Percentiles rank a stretch among this genome's conserved stretches.
Conservation (phyloP, 345 rosid genomes). For the Eucalyptus lansdowneana region DNA sequence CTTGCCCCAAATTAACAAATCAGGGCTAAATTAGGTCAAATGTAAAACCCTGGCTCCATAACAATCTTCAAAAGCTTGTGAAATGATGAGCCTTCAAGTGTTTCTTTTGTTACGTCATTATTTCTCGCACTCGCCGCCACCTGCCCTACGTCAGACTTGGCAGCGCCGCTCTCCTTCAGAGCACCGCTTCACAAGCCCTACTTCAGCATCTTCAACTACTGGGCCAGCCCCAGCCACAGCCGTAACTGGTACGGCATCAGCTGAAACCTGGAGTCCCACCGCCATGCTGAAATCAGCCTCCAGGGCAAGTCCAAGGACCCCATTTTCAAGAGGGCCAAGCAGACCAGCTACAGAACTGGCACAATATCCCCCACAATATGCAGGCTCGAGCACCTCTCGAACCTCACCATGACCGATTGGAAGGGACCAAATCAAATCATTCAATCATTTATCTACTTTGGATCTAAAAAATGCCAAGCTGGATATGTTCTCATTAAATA, state of each 20-base stretch:
- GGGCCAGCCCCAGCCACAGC: conserved; percentile 77
- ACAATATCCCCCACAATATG: conserved; percentile 17
- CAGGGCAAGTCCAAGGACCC: conserved; percentile 35
- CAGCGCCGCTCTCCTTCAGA: conserved; percentile 44
- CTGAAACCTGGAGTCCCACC: conserved; percentile 42
- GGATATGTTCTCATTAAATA: not conserved
- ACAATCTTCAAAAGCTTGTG: not conserved
- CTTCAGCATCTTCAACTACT: conserved; percentile 65
- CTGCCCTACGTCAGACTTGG: conserved; percentile 64
- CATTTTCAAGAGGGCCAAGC: conserved; percentile 5
- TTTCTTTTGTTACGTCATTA: not conserved
- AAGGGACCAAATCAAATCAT: conserved; percentile 3
- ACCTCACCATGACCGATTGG: conserved; percentile 25
- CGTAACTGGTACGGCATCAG: conserved; percentile 72
- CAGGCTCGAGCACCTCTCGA: conserved; percentile 16
- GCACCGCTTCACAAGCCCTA: conserved; percentile 56
- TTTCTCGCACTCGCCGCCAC: conserved; percentile 11
- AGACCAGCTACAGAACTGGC: conserved; percentile 26
- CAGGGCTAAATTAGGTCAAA: not conserved
- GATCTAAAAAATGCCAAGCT: not conserved
- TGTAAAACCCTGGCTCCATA: not conserved
- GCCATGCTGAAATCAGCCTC: conserved; percentile 74
- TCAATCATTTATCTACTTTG: not conserved
- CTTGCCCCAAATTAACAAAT: not conserved
- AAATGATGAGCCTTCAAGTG: not conserved